Conservation (phyloP, 176 grass and related monocot species). For the Oryza nivara region DNA sequence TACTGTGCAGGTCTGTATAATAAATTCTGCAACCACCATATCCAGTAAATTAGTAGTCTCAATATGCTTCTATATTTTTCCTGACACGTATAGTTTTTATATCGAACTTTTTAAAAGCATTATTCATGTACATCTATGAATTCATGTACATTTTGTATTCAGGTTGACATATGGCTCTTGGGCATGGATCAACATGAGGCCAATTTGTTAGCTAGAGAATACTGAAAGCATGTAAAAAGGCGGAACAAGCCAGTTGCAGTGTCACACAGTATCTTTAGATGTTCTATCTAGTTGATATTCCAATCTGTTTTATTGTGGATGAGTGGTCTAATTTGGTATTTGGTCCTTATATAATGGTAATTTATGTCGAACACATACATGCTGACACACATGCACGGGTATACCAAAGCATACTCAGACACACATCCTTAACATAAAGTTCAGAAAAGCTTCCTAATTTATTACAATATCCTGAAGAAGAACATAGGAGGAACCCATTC, state of each 20-base stretch:
- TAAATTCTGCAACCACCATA: background rate
- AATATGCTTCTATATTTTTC: background rate
- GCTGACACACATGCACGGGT: too few relatives aligned
- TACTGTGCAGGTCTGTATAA: background rate
- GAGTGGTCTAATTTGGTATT: too few relatives aligned
- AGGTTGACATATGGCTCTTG: conserved; percentile 70
- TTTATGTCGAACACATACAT: too few relatives aligned
- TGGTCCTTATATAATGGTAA: too few relatives aligned
- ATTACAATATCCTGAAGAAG: conserved; percentile 48
- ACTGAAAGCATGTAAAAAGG: conserved; percentile 45
- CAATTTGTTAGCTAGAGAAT: conserved; percentile 50
- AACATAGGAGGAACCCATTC: conserved; percentile 48
- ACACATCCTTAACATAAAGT: conserved; percentile 15
- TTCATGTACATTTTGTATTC: conserved; percentile 12
- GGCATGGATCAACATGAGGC: conserved; percentile 60
- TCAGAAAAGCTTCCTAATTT: conserved; percentile 62
- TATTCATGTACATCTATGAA: background rate
- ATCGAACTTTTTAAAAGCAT: background rate
- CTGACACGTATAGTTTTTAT: background rate
- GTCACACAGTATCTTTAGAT: conserved; percentile 51
- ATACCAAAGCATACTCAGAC: too few relatives aligned
- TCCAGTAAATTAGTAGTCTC: background rate
- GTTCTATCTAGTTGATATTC: background rate
- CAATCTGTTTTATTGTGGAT: background rate
- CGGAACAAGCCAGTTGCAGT: conserved; percentile 57